Base-by-base conservation (phyloP, 371 early-diverging fungal genomes). In the Mortierella sp. region DNA sequence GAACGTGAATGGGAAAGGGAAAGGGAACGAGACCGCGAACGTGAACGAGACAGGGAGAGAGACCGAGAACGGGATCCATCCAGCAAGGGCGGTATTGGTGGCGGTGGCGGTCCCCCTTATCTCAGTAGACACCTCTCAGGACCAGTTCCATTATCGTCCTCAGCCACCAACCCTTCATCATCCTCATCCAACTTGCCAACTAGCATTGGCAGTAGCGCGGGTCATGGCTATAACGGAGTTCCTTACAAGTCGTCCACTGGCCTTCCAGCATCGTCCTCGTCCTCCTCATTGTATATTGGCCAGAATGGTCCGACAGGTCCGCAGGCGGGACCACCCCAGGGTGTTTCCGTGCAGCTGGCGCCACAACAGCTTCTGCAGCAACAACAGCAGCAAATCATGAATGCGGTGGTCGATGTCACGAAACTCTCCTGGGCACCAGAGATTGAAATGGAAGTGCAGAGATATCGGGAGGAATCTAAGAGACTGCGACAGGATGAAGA, bases 331-430 rank as follows among this genome's bases (percentile, higher is more conserved):
- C 1, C 51, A 0, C 11, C 3, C 28, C 66, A 58, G 31, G 70
- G 70, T 24, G 21, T 57, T 3, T 56, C 64, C 4, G 21, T 68
- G 1, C 75, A 67, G 28, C 24, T 49, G 30, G 47, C 76, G 21
- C 58, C 64, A 11, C 76, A 75, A 15, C 76, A 64, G 44, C 44
- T 64, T 24, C 46, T 70, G 3, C 78, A 76, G 24, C 76, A 76
- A 31, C 78, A 76, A 12, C 78, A 76, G 23, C 78, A 76, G 50
- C 78, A 76, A 50, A 65, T 76, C 58, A 48, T 76, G 64, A 76
- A 34, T 41, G 37, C 70, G 2, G 78, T 76, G 4, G 65, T 70
- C 17, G 78, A 76, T 61, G 78, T 76, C 17, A 69, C 70, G 11
- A 76, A 76, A 12, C 53, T 76, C 4, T 70, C 65, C 0, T 76